Evolutionary conservation across 164 flowering plant species (phyloP).

Genomic region (Akebia trifoliata): DNA sequence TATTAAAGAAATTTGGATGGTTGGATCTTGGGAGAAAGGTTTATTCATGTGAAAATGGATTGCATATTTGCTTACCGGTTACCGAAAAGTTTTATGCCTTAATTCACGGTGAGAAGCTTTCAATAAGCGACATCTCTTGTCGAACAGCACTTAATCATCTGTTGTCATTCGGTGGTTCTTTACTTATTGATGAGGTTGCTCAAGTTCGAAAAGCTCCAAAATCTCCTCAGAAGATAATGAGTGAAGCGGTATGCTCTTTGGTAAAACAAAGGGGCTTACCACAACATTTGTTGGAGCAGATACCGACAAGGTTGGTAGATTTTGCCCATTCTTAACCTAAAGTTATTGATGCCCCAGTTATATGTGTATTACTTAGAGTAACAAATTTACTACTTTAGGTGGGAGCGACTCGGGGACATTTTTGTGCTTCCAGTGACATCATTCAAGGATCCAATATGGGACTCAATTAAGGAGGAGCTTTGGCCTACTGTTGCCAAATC

Average conservation of each 20-base stretch:
- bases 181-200: constrained; percentile 37
- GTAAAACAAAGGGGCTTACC: constrained; percentile 49
- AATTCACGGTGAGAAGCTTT: constrained; percentile 25
- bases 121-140: constrained; percentile 25
- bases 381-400: constrained; percentile 37
- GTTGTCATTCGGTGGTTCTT: constrained; percentile 48
- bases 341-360: not conserved
- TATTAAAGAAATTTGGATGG: constrained; percentile 80
- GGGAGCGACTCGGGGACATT: constrained; percentile 90
- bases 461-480: constrained; percentile 55
- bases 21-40: constrained; percentile 77
- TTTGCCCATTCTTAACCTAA: not conserved
- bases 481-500: constrained; percentile 73
- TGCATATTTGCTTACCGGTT: constrained; percentile 69
- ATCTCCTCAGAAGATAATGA: constrained; percentile 60
- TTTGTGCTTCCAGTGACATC: constrained; percentile 77
- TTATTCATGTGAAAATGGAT: constrained; percentile 40
- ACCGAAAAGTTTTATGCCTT: constrained; percentile 40
- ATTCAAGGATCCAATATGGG: constrained; percentile 76
- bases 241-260: constrained; percentile 56
- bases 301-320: constrained; percentile 66
- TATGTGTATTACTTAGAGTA: constrained; percentile 2
- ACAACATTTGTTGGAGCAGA: constrained; percentile 52
- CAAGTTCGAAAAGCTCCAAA: constrained; percentile 42
- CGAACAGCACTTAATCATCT: constrained; percentile 42